Percentiles rank a stretch among this genome's conserved stretches.
Conservation (phyloP, 208 protist species). For the Leishmania gerbilli region DNA sequence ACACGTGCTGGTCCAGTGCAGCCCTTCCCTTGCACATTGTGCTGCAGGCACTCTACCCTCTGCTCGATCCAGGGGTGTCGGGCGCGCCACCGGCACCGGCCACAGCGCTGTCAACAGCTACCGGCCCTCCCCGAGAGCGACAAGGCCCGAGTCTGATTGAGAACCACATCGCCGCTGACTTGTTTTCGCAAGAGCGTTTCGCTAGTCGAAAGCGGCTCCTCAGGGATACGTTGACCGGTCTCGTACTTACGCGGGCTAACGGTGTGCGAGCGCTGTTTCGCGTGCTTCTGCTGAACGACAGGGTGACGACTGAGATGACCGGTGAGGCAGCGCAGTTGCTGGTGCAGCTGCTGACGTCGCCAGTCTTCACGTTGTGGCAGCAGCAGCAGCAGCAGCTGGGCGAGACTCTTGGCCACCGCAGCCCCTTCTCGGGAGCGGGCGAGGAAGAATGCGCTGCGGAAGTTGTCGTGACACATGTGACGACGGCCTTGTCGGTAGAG, state of each 20-base stretch:
- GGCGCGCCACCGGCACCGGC: background rate
- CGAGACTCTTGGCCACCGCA: background rate
- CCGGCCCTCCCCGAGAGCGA: background rate
- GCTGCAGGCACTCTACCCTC: conserved; percentile 67
- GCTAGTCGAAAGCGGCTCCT: conserved; percentile 35
- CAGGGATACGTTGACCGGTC: conserved; percentile 47
- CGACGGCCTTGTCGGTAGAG: conserved; percentile 24
- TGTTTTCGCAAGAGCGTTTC: conserved; percentile 47
- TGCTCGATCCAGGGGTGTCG: conserved; percentile 39
- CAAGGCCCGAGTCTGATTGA: conserved; percentile 11
- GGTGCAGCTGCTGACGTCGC: conserved; percentile 43
- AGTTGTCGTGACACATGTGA: background rate
- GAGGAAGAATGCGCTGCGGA: background rate
- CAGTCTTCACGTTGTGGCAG: conserved; percentile 4
- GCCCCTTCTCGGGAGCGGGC: background rate
- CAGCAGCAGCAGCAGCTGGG: background rate
- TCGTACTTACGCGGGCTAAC: conserved; percentile 40
- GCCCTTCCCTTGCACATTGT: conserved; percentile 37
- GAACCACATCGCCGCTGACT: conserved; percentile 48
- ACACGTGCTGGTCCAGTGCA: conserved; percentile 50
- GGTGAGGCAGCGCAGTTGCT: conserved; percentile 58
- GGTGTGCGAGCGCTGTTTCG: conserved; percentile 58
- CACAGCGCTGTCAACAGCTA: background rate
- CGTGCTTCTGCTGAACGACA: conserved; percentile 69
- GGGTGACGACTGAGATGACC: conserved; percentile 39